Percentiles rank a stretch among this genome's conserved stretches.
Evolutionary conservation across 306 rosid genomes (phyloP).

Genomic region (Betula pendula): DNA sequence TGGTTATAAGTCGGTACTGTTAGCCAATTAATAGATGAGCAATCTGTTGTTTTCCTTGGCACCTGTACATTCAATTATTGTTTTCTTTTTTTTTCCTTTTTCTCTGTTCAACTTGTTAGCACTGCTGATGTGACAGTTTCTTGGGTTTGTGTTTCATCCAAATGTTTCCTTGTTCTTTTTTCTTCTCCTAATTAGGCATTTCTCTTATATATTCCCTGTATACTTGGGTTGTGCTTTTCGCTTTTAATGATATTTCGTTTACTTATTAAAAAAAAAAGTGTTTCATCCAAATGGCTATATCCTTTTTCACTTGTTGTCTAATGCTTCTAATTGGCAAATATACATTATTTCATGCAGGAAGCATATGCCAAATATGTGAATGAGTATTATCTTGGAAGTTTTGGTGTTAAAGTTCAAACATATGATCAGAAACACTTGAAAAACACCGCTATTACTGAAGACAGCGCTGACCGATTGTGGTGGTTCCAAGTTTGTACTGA

Average conservation of each 20-base stretch:
- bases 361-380: conserved; percentile 76
- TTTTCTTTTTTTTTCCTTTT: background rate
- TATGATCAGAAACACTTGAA: conserved; percentile 74
- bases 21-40: background rate
- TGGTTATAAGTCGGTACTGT: background rate
- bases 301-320: conserved; percentile 7
- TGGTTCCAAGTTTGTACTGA: conserved; percentile 99
- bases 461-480: conserved; percentile 73
- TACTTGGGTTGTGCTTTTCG: too few species aligned
- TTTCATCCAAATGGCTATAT: conserved; percentile 18
- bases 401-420: conserved; percentile 40
- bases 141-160: conserved; percentile 12
- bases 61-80: background rate
- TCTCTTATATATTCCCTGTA: too few species aligned
- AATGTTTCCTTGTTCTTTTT: too few species aligned
- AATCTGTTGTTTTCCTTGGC: background rate
- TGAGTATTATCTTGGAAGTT: conserved; percentile 56
- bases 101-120: background rate
- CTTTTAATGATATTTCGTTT: too few species aligned
- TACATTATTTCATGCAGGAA: conserved; percentile 52
- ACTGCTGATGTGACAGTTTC: conserved; percentile 8
- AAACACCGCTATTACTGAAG: conserved; percentile 50
- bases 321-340: conserved; percentile 28
- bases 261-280: too few species aligned
- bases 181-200: too few species aligned